Evolutionary conservation across 192 early-diverging fungal genomes (phyloP).

Genomic region (Coemansia sp.): DNA sequence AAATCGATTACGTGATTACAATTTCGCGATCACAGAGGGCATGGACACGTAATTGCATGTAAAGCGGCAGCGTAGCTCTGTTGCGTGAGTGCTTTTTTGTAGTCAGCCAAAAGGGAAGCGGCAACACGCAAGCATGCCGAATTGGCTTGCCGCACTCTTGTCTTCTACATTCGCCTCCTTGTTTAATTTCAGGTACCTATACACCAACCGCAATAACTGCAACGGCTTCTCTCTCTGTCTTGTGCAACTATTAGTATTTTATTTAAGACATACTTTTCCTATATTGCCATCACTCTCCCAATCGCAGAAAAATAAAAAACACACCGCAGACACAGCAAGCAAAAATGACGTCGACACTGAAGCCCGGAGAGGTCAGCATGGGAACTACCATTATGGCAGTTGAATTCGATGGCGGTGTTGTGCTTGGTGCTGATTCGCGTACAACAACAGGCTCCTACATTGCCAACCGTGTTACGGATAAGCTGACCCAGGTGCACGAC

Average conservation of each 20-base stretch:
- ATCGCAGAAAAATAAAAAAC: not conserved
- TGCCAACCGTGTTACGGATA: slow-evolving; percentile 97
- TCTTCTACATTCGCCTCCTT: too few relatives aligned
- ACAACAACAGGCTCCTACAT: slow-evolving; percentile 96
- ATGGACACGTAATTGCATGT: not conserved
- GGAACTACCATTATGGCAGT: slow-evolving; percentile 99
- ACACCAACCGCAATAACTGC: too few relatives aligned
- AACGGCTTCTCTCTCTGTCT: too few relatives aligned
- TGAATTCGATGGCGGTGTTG: slow-evolving; percentile 83
- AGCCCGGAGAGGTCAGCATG: slow-evolving; percentile 93
- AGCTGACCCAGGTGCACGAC: slow-evolving; percentile 94
- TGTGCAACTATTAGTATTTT: too few relatives aligned
- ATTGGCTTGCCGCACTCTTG: too few relatives aligned
- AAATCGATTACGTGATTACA: not conserved
- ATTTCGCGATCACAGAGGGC: not conserved
- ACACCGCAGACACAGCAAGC: not conserved
- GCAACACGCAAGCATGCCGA: too few relatives aligned
- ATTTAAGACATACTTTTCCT: not conserved
- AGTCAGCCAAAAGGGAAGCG: too few relatives aligned
- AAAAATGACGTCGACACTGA: slow-evolving; percentile 55
- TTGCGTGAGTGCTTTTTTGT: too few relatives aligned
- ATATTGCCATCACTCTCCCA: not conserved
- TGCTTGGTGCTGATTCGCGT: slow-evolving; percentile 96
- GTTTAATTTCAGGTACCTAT: too few relatives aligned
- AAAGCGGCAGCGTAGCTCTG: too few relatives aligned